Evolutionary conservation across 495 filamentous ascomycete species (phyloP).

Genomic region (Xylaria bambusicola): DNA sequence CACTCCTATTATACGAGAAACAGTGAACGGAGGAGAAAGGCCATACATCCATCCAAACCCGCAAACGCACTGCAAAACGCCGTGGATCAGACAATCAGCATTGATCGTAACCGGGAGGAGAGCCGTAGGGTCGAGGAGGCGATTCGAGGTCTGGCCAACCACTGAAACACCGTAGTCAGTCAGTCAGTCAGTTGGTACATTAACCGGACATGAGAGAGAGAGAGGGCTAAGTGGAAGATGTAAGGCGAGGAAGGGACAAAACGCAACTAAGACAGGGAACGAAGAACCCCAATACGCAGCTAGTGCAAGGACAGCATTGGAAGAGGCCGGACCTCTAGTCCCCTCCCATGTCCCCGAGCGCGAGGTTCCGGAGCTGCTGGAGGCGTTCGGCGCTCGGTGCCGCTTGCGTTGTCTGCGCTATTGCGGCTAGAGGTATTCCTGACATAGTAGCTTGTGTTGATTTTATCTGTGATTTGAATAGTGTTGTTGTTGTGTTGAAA

Average conservation of each 20-base stretch:
- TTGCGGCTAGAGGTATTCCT: constrained; percentile 1
- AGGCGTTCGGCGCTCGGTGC: constrained; percentile 7
- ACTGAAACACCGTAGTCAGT: constrained; percentile 17
- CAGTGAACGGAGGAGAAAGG: background rate
- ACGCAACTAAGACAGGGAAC: constrained; percentile 50
- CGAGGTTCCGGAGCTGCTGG: constrained; percentile 11
- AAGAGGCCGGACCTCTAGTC: constrained; percentile 28
- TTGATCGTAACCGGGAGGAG: constrained; percentile 43
- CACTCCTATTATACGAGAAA: background rate
- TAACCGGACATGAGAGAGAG: no score
- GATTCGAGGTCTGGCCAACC: constrained; percentile 48
- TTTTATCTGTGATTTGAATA: background rate
- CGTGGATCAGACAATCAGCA: constrained; percentile 35
- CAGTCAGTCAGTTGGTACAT: no score
- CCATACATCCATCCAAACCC: constrained; percentile 37
- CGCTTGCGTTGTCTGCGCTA: constrained; percentile 7
- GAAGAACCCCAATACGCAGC: constrained; percentile 40
- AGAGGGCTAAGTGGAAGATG: no score
- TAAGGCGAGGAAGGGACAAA: no score
- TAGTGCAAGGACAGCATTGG: constrained; percentile 28
- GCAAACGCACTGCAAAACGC: constrained; percentile 9
- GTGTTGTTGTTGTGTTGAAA: no score
- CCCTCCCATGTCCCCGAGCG: constrained; percentile 14
- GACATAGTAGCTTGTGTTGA: background rate
- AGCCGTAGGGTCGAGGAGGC: constrained; percentile 43